These are phyloP conservation scores for Suhomyces maxii DNA, from an alignment of 1,139 yeast species.

Conservation along the genomic window DNA sequence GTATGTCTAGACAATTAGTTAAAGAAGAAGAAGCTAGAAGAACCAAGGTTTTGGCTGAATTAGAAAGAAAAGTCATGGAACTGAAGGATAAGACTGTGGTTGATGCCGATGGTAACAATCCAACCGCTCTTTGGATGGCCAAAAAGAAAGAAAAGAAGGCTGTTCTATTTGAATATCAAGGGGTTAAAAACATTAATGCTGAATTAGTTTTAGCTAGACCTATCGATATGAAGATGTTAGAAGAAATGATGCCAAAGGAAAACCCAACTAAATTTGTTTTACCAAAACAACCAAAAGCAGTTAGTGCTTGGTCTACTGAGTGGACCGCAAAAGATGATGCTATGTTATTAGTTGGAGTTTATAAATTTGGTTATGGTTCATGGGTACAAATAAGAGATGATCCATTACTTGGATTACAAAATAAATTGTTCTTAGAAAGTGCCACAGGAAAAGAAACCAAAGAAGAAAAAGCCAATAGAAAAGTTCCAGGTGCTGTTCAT, in stretches of 20 bases:
- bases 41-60: slow-evolving; percentile 50
- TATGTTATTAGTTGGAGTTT: slow-evolving; percentile 81
- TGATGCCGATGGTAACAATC: slow-evolving; percentile 19
- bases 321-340: slow-evolving; percentile 88
- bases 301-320: slow-evolving; percentile 85
- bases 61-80: slow-evolving; percentile 63
- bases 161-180: slow-evolving; percentile 82
- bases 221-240: slow-evolving; percentile 69
- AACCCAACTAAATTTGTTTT: slow-evolving; percentile 61
- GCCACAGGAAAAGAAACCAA: slow-evolving; percentile 10
- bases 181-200: slow-evolving; percentile 88
- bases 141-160: slow-evolving; percentile 83
- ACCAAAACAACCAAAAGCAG: slow-evolving; percentile 69
- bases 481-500: slow-evolving; percentile 91
- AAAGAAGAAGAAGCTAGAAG: slow-evolving; percentile 69
- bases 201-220: slow-evolving; percentile 84
- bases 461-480: slow-evolving; percentile 40
- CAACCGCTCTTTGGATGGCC: slow-evolving; percentile 50
- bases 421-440: slow-evolving; percentile 69
- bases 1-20: slow-evolving; percentile 61
- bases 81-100: slow-evolving; percentile 42
- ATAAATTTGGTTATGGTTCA: slow-evolving; percentile 93
- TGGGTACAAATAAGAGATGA: slow-evolving; percentile 96
- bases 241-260: slow-evolving; percentile 56
- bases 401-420: slow-evolving; percentile 83